Conservation (phyloP, 495 filamentous ascomycete genomes). For the Aspergillus bridgeri region DNA sequence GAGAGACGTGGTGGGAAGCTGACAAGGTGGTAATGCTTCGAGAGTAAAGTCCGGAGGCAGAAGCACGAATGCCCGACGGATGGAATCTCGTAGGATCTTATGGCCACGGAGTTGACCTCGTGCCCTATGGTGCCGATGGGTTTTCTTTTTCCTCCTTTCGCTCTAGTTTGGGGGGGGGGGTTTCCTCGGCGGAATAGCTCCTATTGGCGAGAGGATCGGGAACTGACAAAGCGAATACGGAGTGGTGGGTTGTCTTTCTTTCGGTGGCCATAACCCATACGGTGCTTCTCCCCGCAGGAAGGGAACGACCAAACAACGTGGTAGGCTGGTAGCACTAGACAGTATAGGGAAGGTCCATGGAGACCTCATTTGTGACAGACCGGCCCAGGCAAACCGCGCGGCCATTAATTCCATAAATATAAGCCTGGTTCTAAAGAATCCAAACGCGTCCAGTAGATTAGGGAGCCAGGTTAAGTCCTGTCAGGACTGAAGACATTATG, state of each 20-base stretch:
- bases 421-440: not conserved
- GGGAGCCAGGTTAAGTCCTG: not conserved
- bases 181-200: not conserved
- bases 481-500: not conserved
- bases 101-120: slow-evolving; percentile 7
- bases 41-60: not conserved
- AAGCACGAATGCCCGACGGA: not conserved
- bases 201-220: not conserved
- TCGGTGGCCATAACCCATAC: not conserved
- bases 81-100: not conserved
- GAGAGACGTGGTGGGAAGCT: not conserved
- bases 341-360: slow-evolving; percentile 17
- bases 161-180: not conserved
- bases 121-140: slow-evolving; percentile 4
- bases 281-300: not conserved
- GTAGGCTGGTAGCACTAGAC: slow-evolving; percentile 17
- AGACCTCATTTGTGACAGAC: slow-evolving; percentile 1
- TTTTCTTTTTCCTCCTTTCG: not conserved
- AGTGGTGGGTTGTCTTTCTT: not conserved
- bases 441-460: not conserved
- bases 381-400: not conserved
- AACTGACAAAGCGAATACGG: not conserved
- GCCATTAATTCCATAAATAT: not conserved
- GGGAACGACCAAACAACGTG: too few relatives aligned
- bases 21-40: not conserved